These are phyloP conservation scores for Ambrosia artemisiifolia DNA, from an alignment of 129 eudicot genomes.

Conservation along the genomic window DNA sequence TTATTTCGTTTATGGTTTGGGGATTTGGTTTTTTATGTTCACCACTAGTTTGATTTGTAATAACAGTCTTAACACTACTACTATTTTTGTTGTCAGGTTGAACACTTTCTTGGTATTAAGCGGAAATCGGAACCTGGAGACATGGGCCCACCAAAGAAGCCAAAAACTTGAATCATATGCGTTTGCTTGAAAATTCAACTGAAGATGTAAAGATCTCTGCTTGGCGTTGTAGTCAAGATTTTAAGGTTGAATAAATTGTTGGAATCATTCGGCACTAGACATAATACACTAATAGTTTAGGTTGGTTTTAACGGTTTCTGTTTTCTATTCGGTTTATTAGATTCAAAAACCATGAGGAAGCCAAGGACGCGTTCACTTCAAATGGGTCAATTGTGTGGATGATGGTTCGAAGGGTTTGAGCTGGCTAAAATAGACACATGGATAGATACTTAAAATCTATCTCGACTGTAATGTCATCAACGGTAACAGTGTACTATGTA, in stretches of 20 bases:
- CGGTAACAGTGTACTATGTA: background rate
- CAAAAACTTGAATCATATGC: constrained; percentile 40
- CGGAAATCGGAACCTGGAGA: constrained; percentile 68
- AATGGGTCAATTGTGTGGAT: background rate
- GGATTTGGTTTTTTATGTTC: too few species aligned
- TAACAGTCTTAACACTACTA: background rate
- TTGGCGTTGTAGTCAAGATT: background rate
- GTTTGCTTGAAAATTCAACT: background rate
- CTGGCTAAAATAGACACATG: background rate
- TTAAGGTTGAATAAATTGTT: background rate
- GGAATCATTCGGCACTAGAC: background rate
- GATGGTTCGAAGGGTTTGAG: background rate
- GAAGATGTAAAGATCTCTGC: background rate
- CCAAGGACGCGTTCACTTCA: background rate
- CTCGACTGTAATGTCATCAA: background rate
- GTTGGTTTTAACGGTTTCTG: background rate
- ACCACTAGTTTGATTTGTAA: background rate
- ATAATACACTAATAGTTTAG: background rate
- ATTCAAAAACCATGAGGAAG: background rate
- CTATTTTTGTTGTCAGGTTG: constrained; percentile 53
- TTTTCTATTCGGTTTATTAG: background rate
- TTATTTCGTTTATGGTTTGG: too few species aligned
- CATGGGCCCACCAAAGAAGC: constrained; percentile 62
- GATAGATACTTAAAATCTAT: background rate
- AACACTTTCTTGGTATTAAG: constrained; percentile 81